These are phyloP conservation scores for Spizellomyces sp. DNA, from an alignment of 192 early-diverging fungal species.

Conservation along the genomic window DNA sequence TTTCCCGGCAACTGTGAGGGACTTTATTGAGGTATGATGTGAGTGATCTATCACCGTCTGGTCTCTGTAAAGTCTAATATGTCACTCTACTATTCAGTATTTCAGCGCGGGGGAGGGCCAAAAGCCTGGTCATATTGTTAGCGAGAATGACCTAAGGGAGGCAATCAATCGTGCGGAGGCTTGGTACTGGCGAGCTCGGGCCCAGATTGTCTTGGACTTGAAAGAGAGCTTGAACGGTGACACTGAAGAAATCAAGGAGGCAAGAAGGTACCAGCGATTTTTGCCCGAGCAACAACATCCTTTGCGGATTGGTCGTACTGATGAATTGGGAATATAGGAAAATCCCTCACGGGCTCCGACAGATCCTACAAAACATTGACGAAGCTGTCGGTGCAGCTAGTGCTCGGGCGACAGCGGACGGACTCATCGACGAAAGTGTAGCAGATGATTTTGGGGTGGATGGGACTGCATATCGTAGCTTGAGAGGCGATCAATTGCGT, in stretches of 20 bases:
- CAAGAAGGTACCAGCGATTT: constrained; percentile 3
- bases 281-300: neutral
- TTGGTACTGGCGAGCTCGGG: constrained; percentile 64
- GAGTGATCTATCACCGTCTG: neutral
- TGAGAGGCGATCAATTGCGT: constrained; percentile 29
- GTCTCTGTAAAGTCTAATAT: neutral
- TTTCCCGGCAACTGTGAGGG: constrained; percentile 52
- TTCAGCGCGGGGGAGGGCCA: constrained; percentile 36
- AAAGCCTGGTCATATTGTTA: constrained; percentile 36
- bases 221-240: constrained; percentile 40
- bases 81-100: constrained; percentile 21
- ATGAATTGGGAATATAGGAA: constrained; percentile 30
- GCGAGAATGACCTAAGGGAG: constrained; percentile 24
- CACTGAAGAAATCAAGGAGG: constrained; percentile 18
- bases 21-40: constrained; percentile 44
- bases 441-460: constrained; percentile 56
- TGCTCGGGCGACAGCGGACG: constrained; percentile 43
- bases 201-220: constrained; percentile 58
- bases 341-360: constrained; percentile 48
- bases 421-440: constrained; percentile 36
- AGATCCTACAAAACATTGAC: constrained; percentile 52
- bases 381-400: constrained; percentile 52
- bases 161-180: constrained; percentile 56
- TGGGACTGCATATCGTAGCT: constrained; percentile 25
- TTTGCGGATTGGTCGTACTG: constrained; percentile 12